Evolutionary conservation across 345 rosid genomes (phyloP), one percentile per base, ranked within the genome.

Genomic region (Murraya koenigii): DNA sequence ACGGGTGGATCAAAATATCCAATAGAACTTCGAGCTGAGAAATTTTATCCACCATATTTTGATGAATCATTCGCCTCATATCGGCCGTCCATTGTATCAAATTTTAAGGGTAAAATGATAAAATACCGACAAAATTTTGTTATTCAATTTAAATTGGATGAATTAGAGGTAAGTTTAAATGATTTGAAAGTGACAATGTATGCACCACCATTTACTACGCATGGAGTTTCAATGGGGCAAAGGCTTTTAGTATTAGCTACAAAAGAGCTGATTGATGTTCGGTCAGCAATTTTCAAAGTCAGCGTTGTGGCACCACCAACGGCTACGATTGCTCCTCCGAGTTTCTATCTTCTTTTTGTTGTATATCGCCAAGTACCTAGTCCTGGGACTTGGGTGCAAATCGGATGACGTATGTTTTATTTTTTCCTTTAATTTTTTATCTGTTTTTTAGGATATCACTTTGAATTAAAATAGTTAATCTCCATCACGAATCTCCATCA

Each of bases 141-240:
- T 5, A 36, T 84, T 39, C 14, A 69, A 55, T 79, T 81, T 49
- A 56, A 30, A 72, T 17, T 74, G 55, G 20, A 65, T 13, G 28
- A 25, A 22, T 15, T 1, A 13, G 0, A 56, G 62, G 78, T 63
- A 22, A 19, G 39, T 11, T 7, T 0, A 41, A 14, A 0, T 0
- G 72, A 84, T n/a, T 15, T 88, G 28, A 77, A 56, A 62, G 86
- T 86, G 63, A 86, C 87, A 13, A 80, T 88, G 84, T 76, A 82
- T 20, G 81, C 86, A 4, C 91, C 89, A 36, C 80, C 89, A 23
- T 88, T 88, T 75, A 85, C 84, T 2, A 86, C 91, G 28, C 91
- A 88, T 73, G 86, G 87, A 15, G 81, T 79, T 33, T 78, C 89
- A 22, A 85, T 84, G 91, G 85, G 82, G 32, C 89, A 88, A 64